Evolutionary conservation across 148 eudicot genomes (phyloP).

Genomic region (Simmondsia chinensis): DNA sequence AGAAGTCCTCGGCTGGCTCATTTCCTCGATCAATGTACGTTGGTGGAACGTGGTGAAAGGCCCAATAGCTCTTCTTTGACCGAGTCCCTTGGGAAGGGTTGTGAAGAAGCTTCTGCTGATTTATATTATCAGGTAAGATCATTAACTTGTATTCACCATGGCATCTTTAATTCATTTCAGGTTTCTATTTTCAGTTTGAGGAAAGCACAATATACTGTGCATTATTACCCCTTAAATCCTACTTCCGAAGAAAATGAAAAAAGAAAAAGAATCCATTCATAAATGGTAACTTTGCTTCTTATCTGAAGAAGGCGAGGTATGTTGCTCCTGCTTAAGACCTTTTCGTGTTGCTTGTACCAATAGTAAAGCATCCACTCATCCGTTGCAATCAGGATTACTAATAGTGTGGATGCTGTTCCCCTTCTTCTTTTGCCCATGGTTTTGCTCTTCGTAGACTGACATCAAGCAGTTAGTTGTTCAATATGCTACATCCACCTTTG

Average conservation of each 20-base stretch:
- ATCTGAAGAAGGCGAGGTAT: not conserved
- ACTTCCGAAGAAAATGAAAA: not conserved
- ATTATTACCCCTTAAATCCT: not conserved
- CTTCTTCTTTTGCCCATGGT: not conserved
- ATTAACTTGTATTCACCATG: not conserved
- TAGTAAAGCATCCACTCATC: no score
- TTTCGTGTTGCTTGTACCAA: no score
- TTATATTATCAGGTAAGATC: slow-evolving; percentile 64
- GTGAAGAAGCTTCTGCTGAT: slow-evolving; percentile 29
- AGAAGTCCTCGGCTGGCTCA: slow-evolving; percentile 50
- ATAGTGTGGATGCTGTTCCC: not conserved
- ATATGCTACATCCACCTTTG: no score
- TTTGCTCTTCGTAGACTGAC: no score
- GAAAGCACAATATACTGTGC: no score
- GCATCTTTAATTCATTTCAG: not conserved
- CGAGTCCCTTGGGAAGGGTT: slow-evolving; percentile 27
- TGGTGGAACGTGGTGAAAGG: slow-evolving; percentile 24
- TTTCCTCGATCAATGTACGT: slow-evolving; percentile 44
- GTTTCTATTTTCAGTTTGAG: not conserved
- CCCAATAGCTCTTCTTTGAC: slow-evolving; percentile 30
- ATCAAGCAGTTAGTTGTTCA: no score
- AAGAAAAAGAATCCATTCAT: not conserved
- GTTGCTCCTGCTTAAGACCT: no score
- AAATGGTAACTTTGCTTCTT: not conserved
- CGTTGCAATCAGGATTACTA: not conserved